Evolutionary conservation across 352 stramenopile species (phyloP), one percentile per base, ranked within the genome.

Genomic region (Aphanomyces invadans): DNA sequence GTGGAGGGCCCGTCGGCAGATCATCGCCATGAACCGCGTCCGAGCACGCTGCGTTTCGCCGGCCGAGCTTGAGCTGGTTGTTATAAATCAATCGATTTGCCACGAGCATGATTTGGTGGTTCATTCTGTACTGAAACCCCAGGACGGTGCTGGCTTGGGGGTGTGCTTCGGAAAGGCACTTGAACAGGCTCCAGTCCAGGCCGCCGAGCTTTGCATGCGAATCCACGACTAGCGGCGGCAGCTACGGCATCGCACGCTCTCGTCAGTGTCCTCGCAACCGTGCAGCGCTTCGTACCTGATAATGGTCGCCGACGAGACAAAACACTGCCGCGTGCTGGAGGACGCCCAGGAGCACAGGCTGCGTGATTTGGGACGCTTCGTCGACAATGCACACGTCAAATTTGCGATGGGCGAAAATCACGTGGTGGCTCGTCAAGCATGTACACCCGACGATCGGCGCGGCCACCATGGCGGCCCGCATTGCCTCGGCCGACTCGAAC

Each of bases 111-210:
- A 99, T 98, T 49, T 97, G 81, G 38, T 77, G 73, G 72, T 98
- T 97, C 97, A 99, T 99, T 48, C 97, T 89, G 73, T 99, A 99
- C 80, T 99, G 97, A 52, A 96, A 93, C n/a, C 87, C 97, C n/a
- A 99, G 74, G 62, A 93, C 83, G 53, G 95, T 83, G 32, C 97
- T 89, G 4, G 90, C 83, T 68, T 83, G 73, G 12, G 91, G 95
- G 63, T 98, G 92, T 28, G 81, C 86, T 56, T 98, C 89, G 7
- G 89, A 88, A 17, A 99, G 70, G 9, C 86, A 75, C 51, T 88
- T 86, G 57, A 99, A 94, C 55, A 99, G 70, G 65, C 82, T 93
- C 11, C 91, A 74, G 60, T 91, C 82, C 78, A 96, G 87, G 12
- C 91, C 90, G 68, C 85, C 83, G 61, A 82, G 76, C 25, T 80